Evolutionary conservation across 768 basidiomycete genomes (phyloP), one percentile per base, ranked within the genome.

Genomic region (Boletus rubropictus): DNA sequence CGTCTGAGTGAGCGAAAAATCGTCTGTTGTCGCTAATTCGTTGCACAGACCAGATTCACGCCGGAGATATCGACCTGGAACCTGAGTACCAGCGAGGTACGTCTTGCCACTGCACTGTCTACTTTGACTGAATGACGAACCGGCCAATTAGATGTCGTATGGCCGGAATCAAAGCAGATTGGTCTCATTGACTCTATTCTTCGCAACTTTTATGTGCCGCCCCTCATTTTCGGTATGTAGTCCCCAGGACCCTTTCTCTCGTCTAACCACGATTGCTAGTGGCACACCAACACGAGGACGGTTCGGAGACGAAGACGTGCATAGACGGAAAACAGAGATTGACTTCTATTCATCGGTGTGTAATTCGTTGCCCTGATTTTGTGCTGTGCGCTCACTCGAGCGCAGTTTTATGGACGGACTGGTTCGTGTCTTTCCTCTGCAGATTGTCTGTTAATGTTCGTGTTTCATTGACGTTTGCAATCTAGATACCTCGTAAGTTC

Each of bases 281-380:
- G 74, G 79, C 11, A 66, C 64, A 76, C 18, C 62, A 69, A 2
- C 57, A 63, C 28, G 76, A 81, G 0, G 85, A 89, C 55, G 87
- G 87, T 0, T 67, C 75, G 0, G 85, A 86, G 57, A 72, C 68
- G 3, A 79, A 78, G 54, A 80, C 78, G 1, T 86, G 84, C 55
- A 85, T 86, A 7, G 86, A 89, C 55, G 89, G 89, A 15, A 91
- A 91, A 58, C 89, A 91, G 60, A 69, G 89, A 21, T 61, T 89
- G 39, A 89, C 86, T 0, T 87, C 85, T 0, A 82, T 91, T 39
- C 72, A 80, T 38, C 70, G 76, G 85, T 84, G 53, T 14, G 80
- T 65, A 12, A 4, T 14, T 28, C 24, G 11, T n/a, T 8, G 3
- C 34, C 31, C 32, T 35, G 7, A 0, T 25, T 5, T 1, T 7